These are phyloP conservation scores for Trichothecium roseum DNA, from an alignment of 2,329 filamentous ascomycete species.

Conservation along the genomic window DNA sequence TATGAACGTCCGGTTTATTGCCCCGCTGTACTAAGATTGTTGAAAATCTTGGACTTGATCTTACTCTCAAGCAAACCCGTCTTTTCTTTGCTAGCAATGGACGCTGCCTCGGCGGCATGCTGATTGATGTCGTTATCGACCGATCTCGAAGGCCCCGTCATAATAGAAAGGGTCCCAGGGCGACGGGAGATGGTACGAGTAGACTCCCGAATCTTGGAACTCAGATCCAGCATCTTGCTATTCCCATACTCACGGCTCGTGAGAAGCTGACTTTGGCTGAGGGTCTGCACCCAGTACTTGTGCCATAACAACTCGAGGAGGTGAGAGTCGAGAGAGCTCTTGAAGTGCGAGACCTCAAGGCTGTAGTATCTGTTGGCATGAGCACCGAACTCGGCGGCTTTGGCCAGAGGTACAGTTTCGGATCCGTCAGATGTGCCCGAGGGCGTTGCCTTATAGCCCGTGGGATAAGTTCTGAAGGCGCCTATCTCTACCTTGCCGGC, in stretches of 20 bases:
- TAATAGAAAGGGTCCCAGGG: conserved; percentile 2
- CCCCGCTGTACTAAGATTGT: conserved; percentile 18
- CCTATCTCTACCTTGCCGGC: conserved; percentile 96
- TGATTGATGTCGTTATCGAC: conserved; percentile 10
- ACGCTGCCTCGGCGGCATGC: conserved; percentile 49
- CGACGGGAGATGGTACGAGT: conserved; percentile 21
- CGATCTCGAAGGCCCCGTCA: conserved; percentile 5
- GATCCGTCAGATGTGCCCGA: conserved; percentile 40
- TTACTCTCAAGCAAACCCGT: conserved; percentile 52
- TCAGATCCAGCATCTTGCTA: conserved; percentile 84
- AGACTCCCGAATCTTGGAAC: conserved; percentile 67
- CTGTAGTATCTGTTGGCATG: conserved; percentile 87
- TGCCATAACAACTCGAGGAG: conserved; percentile 90
- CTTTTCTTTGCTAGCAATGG: conserved; percentile 49
- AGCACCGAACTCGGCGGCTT: conserved; percentile 91
- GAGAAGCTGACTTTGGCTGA: conserved; percentile 81
- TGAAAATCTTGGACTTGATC: conserved; percentile 55
- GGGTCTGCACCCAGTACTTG: conserved; percentile 97
- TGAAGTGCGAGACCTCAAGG: conserved; percentile 87
- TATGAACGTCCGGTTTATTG: background rate
- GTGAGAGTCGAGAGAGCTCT: conserved; percentile 79
- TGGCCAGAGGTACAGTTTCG: conserved; percentile 77
- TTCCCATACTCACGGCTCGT: conserved; percentile 89
- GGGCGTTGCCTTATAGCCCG: conserved; percentile 48
- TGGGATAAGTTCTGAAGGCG: conserved; percentile 85